Base-by-base conservation (phyloP, 176 grass and related monocot species). In the Poa annua region DNA sequence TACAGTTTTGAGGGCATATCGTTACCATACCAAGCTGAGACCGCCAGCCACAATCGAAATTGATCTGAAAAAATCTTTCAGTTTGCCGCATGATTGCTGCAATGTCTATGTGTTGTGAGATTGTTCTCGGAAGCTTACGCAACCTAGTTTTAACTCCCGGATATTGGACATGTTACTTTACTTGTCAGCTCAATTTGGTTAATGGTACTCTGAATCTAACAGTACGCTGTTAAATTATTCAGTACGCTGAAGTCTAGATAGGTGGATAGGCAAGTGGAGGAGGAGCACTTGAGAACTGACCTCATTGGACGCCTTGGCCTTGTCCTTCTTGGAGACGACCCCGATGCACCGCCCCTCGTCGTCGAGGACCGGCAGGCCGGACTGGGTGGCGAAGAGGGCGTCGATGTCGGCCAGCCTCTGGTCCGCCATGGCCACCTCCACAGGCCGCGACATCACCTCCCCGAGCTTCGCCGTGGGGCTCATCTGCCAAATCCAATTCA, bases 341-440 rank as follows among this genome's bases (percentile, higher is more conserved):
- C 94, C 94, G 57, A 94, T 48, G 80, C 94, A 97, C 57, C 79
- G 85, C 20, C 92, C 65, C 1, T 92, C n/a, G n/a, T 47, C 75
- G 36, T 90, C 80, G 19, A 97, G 71, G 11, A 94, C 94, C 0
- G 94, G 94, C 20, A 97, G 61, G 0, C 94, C 94, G 0, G 94
- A 94, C 34, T 80, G 88, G 6, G 42, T 39, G 10, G 76, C 89
- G 44, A 97, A 94, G 81, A 88, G 82, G 7, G 80, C 82, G 0
- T 92, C 83, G 66, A 94, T 85, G 29, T 97, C 88, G 35, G 77
- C 80, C 39, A 97, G 80, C 16, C 8, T 79, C 81, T 94, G 89
- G 41, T 50, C 88, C 44, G 74, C 59, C 66, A 26, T 83, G 44
- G 83, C 92, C 38, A 84, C 80, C 81, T 85, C 75, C 70, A 94